Conservation (phyloP, 2,329 filamentous ascomycete genomes). For the Alternaria sp. region DNA sequence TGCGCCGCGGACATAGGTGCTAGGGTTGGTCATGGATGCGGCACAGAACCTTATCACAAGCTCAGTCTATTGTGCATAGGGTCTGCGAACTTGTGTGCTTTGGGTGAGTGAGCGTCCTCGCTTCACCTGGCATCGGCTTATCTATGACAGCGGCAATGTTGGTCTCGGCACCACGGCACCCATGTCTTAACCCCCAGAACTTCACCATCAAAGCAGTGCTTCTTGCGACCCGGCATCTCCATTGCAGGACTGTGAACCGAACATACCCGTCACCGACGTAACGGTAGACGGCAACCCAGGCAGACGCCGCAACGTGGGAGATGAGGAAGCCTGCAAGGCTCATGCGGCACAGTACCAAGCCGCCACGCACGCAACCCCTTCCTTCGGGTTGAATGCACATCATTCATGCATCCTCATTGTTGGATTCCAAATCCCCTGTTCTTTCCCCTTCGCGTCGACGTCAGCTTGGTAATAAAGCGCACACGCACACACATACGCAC, state of each 20-base stretch:
- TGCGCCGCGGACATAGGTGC: neutral
- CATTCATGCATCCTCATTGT: neutral
- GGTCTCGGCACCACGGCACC: neutral
- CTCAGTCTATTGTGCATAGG: neutral
- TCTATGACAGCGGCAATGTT: conserved; percentile 1
- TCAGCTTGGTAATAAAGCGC: neutral
- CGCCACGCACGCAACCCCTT: neutral
- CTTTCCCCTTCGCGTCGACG: neutral
- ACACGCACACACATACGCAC: neutral
- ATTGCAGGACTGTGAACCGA: neutral
- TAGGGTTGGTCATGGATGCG: neutral
- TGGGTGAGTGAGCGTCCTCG: neutral
- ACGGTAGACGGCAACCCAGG: neutral
- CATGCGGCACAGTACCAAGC: neutral
- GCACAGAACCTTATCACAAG: neutral
- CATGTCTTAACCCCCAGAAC: neutral
- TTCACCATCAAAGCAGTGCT: neutral
- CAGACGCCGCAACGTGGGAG: neutral
- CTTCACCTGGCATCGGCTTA: neutral
- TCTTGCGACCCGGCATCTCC: neutral
- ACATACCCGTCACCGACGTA: neutral
- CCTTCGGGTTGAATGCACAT: neutral
- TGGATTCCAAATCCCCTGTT: neutral
- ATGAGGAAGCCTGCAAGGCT: neutral
- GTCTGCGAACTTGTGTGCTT: neutral